Conservation (phyloP, 108 stramenopile species). For the Stephanodiscus minutulus region DNA sequence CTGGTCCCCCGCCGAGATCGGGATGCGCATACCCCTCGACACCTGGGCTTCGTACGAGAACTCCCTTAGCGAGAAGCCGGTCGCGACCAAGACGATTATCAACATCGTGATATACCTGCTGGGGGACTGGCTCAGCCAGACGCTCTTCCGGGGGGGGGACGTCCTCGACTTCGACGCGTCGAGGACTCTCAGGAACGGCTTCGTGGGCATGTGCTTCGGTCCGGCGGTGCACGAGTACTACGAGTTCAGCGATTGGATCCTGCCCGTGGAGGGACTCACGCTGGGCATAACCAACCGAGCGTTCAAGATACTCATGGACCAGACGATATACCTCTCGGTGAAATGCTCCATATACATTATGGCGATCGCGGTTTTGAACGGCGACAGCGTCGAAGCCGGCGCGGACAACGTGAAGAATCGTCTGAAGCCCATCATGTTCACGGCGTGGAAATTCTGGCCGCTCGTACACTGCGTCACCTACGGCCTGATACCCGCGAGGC, state of each 20-base stretch:
- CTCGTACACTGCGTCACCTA: constrained; percentile 92
- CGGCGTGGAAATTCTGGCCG: constrained; percentile 97
- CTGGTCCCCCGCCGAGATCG: constrained; percentile 80
- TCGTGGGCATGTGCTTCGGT: constrained; percentile 93
- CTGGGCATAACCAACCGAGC: constrained; percentile 75
- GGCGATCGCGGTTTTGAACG: constrained; percentile 80
- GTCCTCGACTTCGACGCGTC: constrained; percentile 86
- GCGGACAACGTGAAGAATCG: constrained; percentile 68
- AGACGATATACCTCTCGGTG: constrained; percentile 88
- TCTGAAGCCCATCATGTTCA: constrained; percentile 83
- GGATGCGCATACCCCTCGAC: constrained; percentile 86
- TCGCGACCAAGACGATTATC: constrained; percentile 92
- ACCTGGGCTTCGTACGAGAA: constrained; percentile 89
- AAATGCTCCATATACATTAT: constrained; percentile 91
- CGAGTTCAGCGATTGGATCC: constrained; percentile 88
- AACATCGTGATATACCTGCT: constrained; percentile 94
- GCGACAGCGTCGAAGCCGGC: constrained; percentile 63
- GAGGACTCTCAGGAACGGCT: constrained; percentile 86
- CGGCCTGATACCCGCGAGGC: constrained; percentile 83
- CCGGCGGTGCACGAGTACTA: constrained; percentile 95
- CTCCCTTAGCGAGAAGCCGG: constrained; percentile 78
- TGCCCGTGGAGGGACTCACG: constrained; percentile 81
- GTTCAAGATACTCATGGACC: constrained; percentile 95
- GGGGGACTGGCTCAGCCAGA: constrained; percentile 95
- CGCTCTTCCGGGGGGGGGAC: constrained; percentile 79